Evolutionary conservation across 768 basidiomycete species (phyloP).

Genomic region (Chalciporus piperatus): DNA sequence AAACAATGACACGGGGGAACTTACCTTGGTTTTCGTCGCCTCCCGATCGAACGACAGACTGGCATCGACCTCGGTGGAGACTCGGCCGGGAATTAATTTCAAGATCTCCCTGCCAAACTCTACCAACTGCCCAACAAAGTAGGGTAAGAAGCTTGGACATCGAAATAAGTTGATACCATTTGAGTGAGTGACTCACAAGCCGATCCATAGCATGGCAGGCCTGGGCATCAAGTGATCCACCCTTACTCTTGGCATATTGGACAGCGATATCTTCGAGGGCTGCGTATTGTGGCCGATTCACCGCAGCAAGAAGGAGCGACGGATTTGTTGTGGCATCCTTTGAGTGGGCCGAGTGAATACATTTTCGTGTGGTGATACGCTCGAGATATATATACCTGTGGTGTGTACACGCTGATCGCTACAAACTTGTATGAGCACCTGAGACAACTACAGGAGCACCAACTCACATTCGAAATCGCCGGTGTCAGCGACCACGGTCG

Average conservation of each 20-base stretch:
- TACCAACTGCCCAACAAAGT: conserved; percentile 61
- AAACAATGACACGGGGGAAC: not conserved
- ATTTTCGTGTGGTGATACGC: not conserved
- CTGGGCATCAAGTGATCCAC: conserved; percentile 70
- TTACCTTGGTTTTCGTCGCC: conserved; percentile 78
- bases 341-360: conserved; percentile 1
- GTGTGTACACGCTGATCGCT: conserved; percentile 94
- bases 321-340: conserved; percentile 98
- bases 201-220: conserved; percentile 79
- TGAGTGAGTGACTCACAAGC: conserved; percentile 50
- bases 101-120: conserved; percentile 96
- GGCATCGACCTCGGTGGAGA: conserved; percentile 97
- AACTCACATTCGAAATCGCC: conserved; percentile 82
- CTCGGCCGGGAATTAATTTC: conserved; percentile 89
- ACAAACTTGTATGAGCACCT: conserved; percentile 20
- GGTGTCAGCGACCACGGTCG: conserved; percentile 92
- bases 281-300: conserved; percentile 81
- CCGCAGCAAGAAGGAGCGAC: conserved; percentile 85
- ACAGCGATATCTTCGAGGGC: conserved; percentile 73
- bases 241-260: conserved; percentile 70
- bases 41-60: conserved; percentile 91
- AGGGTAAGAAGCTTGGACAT: not conserved
- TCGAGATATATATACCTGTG: conserved; percentile 50
- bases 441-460: not conserved
- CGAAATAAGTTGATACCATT: not conserved